These are phyloP conservation scores for Funneliformis geosporum DNA, from an alignment of 192 early-diverging fungal genomes.

Conservation along the genomic window DNA sequence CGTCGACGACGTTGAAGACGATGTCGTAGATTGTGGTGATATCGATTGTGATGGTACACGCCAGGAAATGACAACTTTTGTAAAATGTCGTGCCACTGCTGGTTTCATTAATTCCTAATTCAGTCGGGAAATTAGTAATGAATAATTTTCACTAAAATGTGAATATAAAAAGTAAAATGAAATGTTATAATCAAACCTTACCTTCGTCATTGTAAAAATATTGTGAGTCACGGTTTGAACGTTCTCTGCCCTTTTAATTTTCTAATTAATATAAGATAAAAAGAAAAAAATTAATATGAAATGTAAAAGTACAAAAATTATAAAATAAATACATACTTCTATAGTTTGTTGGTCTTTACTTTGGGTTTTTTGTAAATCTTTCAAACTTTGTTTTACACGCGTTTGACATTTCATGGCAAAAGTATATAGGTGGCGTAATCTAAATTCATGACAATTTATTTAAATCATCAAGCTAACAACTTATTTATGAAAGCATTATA, in stretches of 20 bases:
- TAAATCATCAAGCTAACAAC: not conserved
- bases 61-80: slow-evolving; percentile 22
- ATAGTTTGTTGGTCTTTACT: slow-evolving; percentile 15
- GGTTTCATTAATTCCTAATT: slow-evolving; percentile 28
- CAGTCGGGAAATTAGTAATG: not conserved
- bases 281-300: not conserved
- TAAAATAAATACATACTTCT: no score
- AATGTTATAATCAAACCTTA: not conserved
- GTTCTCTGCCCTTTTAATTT: slow-evolving; percentile 21
- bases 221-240: slow-evolving; percentile 16
- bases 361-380: slow-evolving; percentile 18
- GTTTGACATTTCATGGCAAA: not conserved
- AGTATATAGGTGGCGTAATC: slow-evolving; percentile 7
- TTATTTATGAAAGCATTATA: no score
- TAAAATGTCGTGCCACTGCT: not conserved
- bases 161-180: no score
- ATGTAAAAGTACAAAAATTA: not conserved
- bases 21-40: no score
- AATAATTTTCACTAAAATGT: not conserved
- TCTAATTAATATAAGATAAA: not conserved
- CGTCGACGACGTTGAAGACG: not conserved
- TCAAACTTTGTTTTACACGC: slow-evolving; percentile 21
- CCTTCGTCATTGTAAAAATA: slow-evolving; percentile 26
- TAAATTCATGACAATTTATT: not conserved
- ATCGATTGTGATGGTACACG: not conserved